Base-by-base conservation (phyloP, 345 rosid species). In the Noccaea caerulescens region DNA sequence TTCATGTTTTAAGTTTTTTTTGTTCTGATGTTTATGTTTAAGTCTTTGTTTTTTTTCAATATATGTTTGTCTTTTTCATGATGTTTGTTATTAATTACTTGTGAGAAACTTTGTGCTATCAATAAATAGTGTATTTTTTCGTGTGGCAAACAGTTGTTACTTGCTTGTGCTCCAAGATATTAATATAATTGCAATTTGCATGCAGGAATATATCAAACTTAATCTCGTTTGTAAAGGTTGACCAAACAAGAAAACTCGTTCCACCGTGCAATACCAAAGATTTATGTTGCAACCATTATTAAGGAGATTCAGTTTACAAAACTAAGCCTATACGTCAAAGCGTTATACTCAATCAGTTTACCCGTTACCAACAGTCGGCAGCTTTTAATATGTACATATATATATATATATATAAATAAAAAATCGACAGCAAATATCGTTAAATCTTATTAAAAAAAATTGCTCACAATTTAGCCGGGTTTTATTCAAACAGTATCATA, bases 21-120 rank as follows among this genome's bases (percentile, higher is more conserved):
- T 41, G 3, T 41, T 10, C 7, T 13, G 44, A 32, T 59, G 72
- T 49, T 50, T 59, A 23, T 42, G 41, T 67, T 46, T 27, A 16
- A 14, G 67, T 50, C 12, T 41, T 65, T 73, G 20, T 58, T 47
- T 73, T 27, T 37, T 58, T 51, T 66, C 66, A n/a, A 18, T 58
- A 7, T 49, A 32, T 66, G 72, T n/a, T 66, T 63, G 8, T 39
- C 7, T 32, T 46, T 13, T 44, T 16, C 10, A 49, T 54, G 52
- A 6, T 10, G 56, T 67, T 59, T 59, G 68, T 73, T 65, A 46
- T 74, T 59, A 42, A 64, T 67, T 67, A 59, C 68, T 43, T 59
- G 25, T n/a, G 54, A 51, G 18, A 58, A 72, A 47, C 36, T 45
- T 66, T 66, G 62, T 74, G 68, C 47, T 58, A 43, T 42, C 56